Percentiles rank a stretch among this genome's conserved stretches.
These are phyloP conservation scores for Amanita exitialis DNA, from an alignment of 768 basidiomycete genomes.

Conservation along the genomic window DNA sequence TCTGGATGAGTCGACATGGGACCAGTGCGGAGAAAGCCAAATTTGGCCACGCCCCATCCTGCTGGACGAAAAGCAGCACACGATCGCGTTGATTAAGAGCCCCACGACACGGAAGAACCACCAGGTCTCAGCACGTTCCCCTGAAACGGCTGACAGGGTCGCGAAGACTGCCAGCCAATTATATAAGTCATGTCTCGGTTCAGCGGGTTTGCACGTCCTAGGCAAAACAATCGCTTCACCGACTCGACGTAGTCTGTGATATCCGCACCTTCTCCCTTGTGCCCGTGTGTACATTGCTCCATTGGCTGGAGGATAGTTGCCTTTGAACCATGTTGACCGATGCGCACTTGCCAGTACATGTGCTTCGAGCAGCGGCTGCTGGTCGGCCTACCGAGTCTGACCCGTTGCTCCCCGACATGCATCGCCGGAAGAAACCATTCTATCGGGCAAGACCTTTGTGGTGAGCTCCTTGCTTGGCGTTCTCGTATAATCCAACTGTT, in stretches of 20 bases:
- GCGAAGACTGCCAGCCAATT: not conserved
- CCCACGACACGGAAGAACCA: not conserved
- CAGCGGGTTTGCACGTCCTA: not conserved
- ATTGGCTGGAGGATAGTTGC: not conserved
- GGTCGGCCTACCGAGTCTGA: constrained; percentile 12
- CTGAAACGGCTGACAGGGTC: not conserved
- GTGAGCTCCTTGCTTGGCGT: constrained; percentile 14
- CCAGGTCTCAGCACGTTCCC: not conserved
- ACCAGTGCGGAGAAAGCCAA: not conserved
- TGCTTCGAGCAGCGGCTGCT: constrained; percentile 1
- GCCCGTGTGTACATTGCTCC: not conserved
- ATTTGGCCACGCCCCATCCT: not conserved
- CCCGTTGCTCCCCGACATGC: constrained; percentile 10
- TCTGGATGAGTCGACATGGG: not conserved
- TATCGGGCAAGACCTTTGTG: constrained; percentile 43
- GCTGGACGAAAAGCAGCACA: not conserved
- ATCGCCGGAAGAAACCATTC: constrained; percentile 32
- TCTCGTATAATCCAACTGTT: constrained; percentile 7
- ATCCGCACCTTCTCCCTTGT: not conserved
- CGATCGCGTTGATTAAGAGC: not conserved
- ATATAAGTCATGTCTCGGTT: constrained; percentile 7
- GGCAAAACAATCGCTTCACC: constrained; percentile 2
- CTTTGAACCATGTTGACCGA: not conserved
- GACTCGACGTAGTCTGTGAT: constrained; percentile 6
- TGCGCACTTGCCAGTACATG: not conserved